Evolutionary conservation across 164 flowering plant genomes (phyloP).

Genomic region (Macadamia integrifolia): DNA sequence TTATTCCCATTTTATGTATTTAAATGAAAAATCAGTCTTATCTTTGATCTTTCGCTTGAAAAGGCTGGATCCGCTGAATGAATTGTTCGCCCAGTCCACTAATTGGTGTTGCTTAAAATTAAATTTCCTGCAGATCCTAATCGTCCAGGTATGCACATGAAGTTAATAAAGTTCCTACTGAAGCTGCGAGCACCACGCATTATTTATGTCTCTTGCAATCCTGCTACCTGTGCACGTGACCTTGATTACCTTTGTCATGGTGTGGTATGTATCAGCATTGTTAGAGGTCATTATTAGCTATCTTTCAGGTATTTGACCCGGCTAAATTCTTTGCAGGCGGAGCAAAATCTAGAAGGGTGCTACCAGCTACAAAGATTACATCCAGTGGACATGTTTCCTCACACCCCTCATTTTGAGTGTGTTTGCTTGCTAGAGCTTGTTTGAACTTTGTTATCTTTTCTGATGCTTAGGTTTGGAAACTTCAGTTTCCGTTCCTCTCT

Average conservation of each 20-base stretch:
- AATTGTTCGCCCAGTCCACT: neutral
- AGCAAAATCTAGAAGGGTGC: conserved; percentile 66
- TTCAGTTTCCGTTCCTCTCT: neutral
- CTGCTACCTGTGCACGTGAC: conserved; percentile 97
- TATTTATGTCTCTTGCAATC: conserved; percentile 93
- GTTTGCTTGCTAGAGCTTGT: conserved; percentile 79
- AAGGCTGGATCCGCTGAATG: neutral
- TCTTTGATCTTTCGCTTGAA: neutral
- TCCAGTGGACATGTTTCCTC: conserved; percentile 99
- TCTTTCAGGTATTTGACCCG: conserved; percentile 1
- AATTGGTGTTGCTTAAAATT: neutral
- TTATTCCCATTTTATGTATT: neutral
- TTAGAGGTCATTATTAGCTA: neutral
- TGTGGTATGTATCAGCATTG: conserved; percentile 42
- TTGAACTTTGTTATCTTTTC: conserved; percentile 14
- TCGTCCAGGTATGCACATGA: conserved; percentile 98
- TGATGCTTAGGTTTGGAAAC: neutral
- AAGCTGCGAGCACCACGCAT: conserved; percentile 69
- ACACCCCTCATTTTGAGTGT: conserved; percentile 97
- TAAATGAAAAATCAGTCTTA: neutral
- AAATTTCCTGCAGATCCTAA: conserved; percentile 73
- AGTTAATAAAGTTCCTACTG: conserved; percentile 74
- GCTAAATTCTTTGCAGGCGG: conserved; percentile 42
- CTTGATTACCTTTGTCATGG: conserved; percentile 96
- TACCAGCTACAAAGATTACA: conserved; percentile 69